phyloP scores from a whole-genome alignment of 129 eudicot species.

The Pittosporum tobira region DNA sequence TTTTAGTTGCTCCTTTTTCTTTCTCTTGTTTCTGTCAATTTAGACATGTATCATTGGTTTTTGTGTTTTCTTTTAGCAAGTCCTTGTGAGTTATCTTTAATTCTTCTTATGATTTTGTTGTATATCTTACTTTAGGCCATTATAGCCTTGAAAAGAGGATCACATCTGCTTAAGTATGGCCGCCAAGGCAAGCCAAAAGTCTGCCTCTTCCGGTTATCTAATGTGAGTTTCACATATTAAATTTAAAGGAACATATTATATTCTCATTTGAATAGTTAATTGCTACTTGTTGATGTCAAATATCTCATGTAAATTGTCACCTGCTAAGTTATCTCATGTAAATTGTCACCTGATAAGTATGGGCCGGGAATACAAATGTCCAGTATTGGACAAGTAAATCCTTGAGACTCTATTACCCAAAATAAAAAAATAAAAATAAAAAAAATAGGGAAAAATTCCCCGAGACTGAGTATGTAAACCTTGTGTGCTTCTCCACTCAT shows the following conservation, averaged over 20 bases:
- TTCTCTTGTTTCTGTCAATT: not conserved
- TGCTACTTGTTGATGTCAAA: no score
- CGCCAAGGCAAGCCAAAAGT: slow-evolving; percentile 56
- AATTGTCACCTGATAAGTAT: no score
- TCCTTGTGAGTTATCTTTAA: not conserved
- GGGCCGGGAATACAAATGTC: no score
- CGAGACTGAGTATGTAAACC: no score
- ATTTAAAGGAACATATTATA: not conserved
- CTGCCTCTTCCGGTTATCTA: slow-evolving; percentile 48
- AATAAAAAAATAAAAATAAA: no score
- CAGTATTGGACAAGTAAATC: not conserved
- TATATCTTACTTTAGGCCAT: slow-evolving; percentile 29
- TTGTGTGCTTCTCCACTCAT: not conserved
- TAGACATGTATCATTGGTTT: not conserved
- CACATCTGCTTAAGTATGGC: slow-evolving; percentile 54
- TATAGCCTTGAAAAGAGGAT: slow-evolving; percentile 38
- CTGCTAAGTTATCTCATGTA: no score
- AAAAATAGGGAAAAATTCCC: no score
- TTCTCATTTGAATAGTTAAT: no score
- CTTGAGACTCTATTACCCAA: no score
- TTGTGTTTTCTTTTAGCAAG: slow-evolving; percentile 1
- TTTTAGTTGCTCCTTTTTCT: not conserved
- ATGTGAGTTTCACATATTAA: slow-evolving; percentile 21
- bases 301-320: no score
- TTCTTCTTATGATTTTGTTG: not conserved